A percentile compares a stretch with the other conserved stretches of the same genome.
These are phyloP conservation scores for Candida taoyuanica DNA, from an alignment of 805 yeast species.

Conservation along the genomic window DNA sequence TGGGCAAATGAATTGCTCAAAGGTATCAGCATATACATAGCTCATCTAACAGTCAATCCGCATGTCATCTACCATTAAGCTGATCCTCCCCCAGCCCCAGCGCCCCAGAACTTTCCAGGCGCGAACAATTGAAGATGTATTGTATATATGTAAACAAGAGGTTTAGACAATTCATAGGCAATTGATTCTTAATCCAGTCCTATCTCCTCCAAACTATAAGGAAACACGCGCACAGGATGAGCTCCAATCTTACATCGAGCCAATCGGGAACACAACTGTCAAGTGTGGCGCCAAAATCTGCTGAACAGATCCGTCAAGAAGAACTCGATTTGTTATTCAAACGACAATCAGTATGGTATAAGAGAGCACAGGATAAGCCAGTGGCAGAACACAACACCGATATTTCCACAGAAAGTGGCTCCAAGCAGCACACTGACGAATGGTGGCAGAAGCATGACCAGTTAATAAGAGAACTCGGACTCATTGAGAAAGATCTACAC, in stretches of 20 bases:
- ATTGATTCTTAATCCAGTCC: too few species aligned
- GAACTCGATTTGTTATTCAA: not conserved
- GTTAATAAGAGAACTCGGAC: conserved; percentile 1
- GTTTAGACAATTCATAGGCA: too few species aligned
- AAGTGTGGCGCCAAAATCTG: not conserved
- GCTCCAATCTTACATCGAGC: not conserved
- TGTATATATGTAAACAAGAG: too few species aligned
- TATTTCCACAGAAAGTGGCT: not conserved
- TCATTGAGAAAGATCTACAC: conserved; percentile 1
- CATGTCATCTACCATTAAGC: too few species aligned
- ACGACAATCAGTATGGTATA: not conserved
- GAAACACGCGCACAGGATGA: too few species aligned
- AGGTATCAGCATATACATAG: too few species aligned
- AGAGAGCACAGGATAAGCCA: not conserved
- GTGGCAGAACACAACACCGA: not conserved
- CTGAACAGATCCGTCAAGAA: not conserved
- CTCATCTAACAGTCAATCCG: too few species aligned
- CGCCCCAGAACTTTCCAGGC: too few species aligned
- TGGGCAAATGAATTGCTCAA: too few species aligned
- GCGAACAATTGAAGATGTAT: too few species aligned
- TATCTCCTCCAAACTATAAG: too few species aligned
- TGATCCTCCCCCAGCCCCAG: too few species aligned
- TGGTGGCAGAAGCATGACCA: conserved; percentile 3
- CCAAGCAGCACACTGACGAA: not conserved
- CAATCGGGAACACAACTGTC: not conserved